phyloP scores from a whole-genome alignment of 2,329 filamentous ascomycete species.

The Moelleriella libera region DNA sequence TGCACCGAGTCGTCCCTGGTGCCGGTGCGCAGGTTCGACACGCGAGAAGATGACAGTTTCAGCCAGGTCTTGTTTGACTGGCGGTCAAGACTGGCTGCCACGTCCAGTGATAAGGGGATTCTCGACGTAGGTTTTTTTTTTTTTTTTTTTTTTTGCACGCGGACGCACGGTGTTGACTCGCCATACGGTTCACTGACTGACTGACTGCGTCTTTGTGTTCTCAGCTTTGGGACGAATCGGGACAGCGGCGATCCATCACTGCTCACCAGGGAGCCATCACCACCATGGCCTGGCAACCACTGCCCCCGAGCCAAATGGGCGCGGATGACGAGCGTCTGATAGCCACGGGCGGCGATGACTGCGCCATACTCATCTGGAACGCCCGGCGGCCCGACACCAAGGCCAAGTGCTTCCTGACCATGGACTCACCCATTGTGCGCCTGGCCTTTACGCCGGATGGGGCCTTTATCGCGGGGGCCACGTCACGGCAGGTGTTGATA shows the following conservation, averaged over 20 bases:
- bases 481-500: conserved; percentile 42
- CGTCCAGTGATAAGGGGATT: conserved; percentile 43
- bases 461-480: conserved; percentile 47
- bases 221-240: conserved; percentile 43
- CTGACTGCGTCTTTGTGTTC: conserved; percentile 2
- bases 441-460: conserved; percentile 51
- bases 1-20: conserved; percentile 32
- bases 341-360: conserved; percentile 48
- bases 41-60: conserved; percentile 37
- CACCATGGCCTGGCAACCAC: conserved; percentile 45
- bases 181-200: background rate
- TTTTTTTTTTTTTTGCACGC: background rate
- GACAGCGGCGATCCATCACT: conserved; percentile 38
- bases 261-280: conserved; percentile 46
- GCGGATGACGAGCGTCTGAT: conserved; percentile 39
- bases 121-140: conserved; percentile 38
- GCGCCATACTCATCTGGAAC: conserved; percentile 49
- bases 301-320: conserved; percentile 19
- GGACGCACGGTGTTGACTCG: background rate
- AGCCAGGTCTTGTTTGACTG: conserved; percentile 42
- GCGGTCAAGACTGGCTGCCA: conserved; percentile 38
- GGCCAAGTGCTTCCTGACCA: conserved; percentile 44
- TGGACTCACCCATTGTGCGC: conserved; percentile 42
- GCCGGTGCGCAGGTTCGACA: conserved; percentile 33
- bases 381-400: conserved; percentile 38